phyloP scores from a whole-genome alignment of 192 early-diverging fungal genomes.

The Coemansia sp. region DNA sequence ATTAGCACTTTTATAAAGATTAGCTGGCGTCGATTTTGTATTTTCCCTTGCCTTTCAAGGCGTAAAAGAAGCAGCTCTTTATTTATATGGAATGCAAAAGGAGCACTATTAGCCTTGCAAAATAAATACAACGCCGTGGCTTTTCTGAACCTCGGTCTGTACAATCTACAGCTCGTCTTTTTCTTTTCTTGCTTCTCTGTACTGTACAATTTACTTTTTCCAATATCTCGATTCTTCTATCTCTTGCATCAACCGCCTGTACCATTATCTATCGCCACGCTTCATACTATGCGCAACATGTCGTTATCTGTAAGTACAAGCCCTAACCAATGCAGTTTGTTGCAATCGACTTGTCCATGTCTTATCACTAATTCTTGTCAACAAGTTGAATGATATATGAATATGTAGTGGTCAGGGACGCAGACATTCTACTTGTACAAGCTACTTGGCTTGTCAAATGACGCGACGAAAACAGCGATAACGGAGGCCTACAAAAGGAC shows the following conservation, averaged over 20 bases:
- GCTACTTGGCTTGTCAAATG: conserved; percentile 20
- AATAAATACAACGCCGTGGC: neutral
- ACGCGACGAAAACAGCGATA: conserved; percentile 22
- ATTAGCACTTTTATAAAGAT: neutral
- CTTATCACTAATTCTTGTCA: neutral
- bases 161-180: neutral
- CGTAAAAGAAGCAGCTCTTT: neutral
- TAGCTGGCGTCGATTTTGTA: neutral
- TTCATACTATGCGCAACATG: conserved; percentile 1
- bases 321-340: neutral
- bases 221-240: neutral
- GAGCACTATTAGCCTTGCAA: neutral
- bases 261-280: neutral
- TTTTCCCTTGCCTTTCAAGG: neutral
- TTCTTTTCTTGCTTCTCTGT: neutral
- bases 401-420: neutral
- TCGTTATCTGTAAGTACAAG: neutral
- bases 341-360: neutral
- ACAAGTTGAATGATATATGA: neutral
- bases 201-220: neutral
- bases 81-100: neutral
- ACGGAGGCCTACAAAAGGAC: conserved; percentile 31
- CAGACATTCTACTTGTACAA: conserved; percentile 38
- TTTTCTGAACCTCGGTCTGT: neutral
- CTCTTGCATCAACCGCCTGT: neutral